Evolutionary conservation across 306 rosid species (phyloP), one percentile per base, ranked within the genome.

Genomic region (Prunus armeniaca): DNA sequence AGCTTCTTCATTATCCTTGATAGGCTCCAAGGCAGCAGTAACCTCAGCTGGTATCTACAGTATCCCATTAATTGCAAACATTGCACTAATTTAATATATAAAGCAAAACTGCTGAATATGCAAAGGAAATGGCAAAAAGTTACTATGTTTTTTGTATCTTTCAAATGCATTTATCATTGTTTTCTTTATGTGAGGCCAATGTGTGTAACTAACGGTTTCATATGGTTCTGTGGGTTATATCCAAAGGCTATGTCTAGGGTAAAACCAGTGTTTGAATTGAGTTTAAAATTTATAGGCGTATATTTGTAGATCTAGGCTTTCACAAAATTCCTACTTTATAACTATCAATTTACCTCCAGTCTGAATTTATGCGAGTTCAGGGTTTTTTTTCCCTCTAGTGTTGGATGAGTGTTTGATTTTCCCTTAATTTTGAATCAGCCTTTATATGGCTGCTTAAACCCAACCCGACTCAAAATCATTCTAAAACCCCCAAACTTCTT

Each of bases 1-100:
- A 81, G 98, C 98, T 86, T 94, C 98, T 83, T 94, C 98, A 75
- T 94, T 94, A 84, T 94, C 98, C 87, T 90, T 91, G 86, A 94
- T 90, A 72, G 93, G 96, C 85, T 94, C 96, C 85, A 94, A 85
- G 77, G 97, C 98, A 62, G 96, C 91, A 67, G 72, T 78, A 67
- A 94, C 68, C 43, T 94, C 93, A 72, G 89, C 88, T 4, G 98
- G 98, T 83, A 94, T 80, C 98, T 94, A 78, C 73, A 88, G 67
- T 43, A 74, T 81, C 30, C 28, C 80, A 73, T 41, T 4, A 61
- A 57, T 60, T 34, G 69, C 65, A 54, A 86, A 76, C 63, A 84
- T 17, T 43, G 22, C 20, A 71, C 71, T 63, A 77, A 78, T 38
- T 49, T 49, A 18, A 54, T 19, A 72, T 24, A 41, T 1, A 63